Evolutionary conservation across 768 basidiomycete genomes (phyloP).

Genomic region (Naganishia antarctica): DNA sequence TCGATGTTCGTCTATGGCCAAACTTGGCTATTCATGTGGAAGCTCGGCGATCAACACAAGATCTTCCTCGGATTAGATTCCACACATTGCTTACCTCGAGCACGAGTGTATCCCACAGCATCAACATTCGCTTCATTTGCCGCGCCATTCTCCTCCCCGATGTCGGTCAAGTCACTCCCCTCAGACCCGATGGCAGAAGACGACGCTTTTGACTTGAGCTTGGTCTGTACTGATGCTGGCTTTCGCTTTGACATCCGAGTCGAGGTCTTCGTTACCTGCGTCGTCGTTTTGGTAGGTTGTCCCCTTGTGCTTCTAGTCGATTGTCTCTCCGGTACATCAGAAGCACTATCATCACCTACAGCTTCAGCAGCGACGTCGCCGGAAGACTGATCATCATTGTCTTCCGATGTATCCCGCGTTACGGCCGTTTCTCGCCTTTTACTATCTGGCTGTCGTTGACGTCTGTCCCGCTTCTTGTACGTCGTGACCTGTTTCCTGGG

Average conservation of each 20-base stretch:
- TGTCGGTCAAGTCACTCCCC: not conserved
- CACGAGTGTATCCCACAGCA: not conserved
- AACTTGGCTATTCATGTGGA: not conserved
- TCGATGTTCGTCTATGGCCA: not conserved
- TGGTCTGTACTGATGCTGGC: not conserved
- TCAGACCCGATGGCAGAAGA: not conserved
- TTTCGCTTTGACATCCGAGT: not conserved
- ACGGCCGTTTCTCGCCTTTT: too few relatives aligned
- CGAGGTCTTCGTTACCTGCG: not conserved
- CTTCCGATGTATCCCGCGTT: too few relatives aligned
- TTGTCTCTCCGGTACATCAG: too few relatives aligned
- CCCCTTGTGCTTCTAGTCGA: not conserved
- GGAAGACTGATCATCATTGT: too few relatives aligned
- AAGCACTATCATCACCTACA: too few relatives aligned
- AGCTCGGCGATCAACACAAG: too few relatives aligned
- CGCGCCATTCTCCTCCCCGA: not conserved
- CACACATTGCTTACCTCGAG: too few relatives aligned
- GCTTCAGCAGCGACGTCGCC: too few relatives aligned
- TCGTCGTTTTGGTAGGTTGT: not conserved
- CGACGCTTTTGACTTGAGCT: not conserved
- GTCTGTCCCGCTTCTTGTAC: too few relatives aligned
- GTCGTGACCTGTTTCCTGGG: too few relatives aligned
- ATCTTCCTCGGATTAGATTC: too few relatives aligned
- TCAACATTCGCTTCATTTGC: not conserved
- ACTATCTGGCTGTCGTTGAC: too few relatives aligned